phyloP scores from a whole-genome alignment of 2,329 filamentous ascomycete genomes.

The Fusarium sacchari region DNA sequence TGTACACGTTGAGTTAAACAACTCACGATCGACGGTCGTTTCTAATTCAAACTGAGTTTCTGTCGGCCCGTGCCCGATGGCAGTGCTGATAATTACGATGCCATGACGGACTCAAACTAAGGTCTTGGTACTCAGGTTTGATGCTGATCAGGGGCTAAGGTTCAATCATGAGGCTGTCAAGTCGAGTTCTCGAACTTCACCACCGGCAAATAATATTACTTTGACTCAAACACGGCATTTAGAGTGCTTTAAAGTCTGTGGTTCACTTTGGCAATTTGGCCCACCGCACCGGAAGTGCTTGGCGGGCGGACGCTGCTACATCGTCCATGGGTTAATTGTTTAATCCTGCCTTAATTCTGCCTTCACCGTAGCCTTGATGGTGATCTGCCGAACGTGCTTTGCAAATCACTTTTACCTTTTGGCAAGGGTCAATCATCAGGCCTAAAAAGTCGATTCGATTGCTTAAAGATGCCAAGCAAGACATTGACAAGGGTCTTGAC shows the following conservation, averaged over 20 bases:
- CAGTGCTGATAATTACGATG: neutral
- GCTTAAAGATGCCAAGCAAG: conserved; percentile 19
- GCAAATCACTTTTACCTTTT: conserved; percentile 19
- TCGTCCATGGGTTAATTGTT: conserved; percentile 19
- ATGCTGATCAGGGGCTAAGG: conserved; percentile 1
- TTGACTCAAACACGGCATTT: neutral
- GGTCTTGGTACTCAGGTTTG: conserved; percentile 2
- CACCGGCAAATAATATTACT: neutral
- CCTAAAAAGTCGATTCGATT: neutral
- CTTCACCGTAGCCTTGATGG: conserved; percentile 34
- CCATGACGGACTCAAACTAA: conserved; percentile 2
- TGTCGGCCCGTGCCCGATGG: conserved; percentile 8
- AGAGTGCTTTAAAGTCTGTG: neutral
- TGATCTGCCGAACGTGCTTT: conserved; percentile 30
- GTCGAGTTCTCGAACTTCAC: conserved; percentile 1
- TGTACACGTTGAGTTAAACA: conserved; percentile 27
- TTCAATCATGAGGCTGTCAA: conserved; percentile 21
- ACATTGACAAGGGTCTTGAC: neutral
- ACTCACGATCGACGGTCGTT: conserved; percentile 32
- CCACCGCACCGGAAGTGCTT: conserved; percentile 23
- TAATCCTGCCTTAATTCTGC: conserved; percentile 3
- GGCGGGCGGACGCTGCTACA: conserved; percentile 21
- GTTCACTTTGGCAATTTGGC: conserved; percentile 23
- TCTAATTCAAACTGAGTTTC: conserved; percentile 20
- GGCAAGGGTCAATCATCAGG: conserved; percentile 6